These are phyloP conservation scores for Zalerion maritima DNA, from an alignment of 495 filamentous ascomycete genomes.

Conservation along the genomic window DNA sequence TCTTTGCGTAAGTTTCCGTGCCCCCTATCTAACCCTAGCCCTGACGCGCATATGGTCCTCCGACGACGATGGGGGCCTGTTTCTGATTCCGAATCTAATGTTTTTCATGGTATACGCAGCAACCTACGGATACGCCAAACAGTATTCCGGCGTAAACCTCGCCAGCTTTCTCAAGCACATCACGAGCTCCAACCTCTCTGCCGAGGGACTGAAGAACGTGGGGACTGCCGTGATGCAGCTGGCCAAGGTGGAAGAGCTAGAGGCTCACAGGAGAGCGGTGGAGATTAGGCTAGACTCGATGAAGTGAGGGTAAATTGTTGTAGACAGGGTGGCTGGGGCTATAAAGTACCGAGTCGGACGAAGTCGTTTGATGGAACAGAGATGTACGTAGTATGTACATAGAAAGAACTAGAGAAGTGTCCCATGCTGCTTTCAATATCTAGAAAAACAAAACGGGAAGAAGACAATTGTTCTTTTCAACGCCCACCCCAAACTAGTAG, in stretches of 20 bases:
- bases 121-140: slow-evolving; percentile 93
- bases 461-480: too few relatives aligned
- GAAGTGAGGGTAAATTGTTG: too few relatives aligned
- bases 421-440: too few relatives aligned
- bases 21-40: background rate
- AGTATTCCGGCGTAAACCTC: slow-evolving; percentile 95
- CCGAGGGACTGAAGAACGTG: slow-evolving; percentile 68
- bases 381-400: too few relatives aligned
- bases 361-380: too few relatives aligned
- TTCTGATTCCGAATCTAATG: slow-evolving; percentile 7
- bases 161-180: slow-evolving; percentile 94
- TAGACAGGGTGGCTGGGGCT: too few relatives aligned
- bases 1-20: slow-evolving; percentile 62
- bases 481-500: too few relatives aligned
- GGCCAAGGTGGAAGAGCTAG: slow-evolving; percentile 84
- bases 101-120: slow-evolving; percentile 33
- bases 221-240: slow-evolving; percentile 84
- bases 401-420: too few relatives aligned
- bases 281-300: slow-evolving; percentile 66
- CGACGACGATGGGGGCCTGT: too few relatives aligned
- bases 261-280: slow-evolving; percentile 86
- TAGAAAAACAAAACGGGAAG: too few relatives aligned
- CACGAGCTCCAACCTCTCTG: slow-evolving; percentile 77
- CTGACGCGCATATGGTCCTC: background rate
- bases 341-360: too few relatives aligned